These are phyloP conservation scores for Pseudohyphozyma bogoriensis DNA, from an alignment of 768 basidiomycete species.

Conservation along the genomic window DNA sequence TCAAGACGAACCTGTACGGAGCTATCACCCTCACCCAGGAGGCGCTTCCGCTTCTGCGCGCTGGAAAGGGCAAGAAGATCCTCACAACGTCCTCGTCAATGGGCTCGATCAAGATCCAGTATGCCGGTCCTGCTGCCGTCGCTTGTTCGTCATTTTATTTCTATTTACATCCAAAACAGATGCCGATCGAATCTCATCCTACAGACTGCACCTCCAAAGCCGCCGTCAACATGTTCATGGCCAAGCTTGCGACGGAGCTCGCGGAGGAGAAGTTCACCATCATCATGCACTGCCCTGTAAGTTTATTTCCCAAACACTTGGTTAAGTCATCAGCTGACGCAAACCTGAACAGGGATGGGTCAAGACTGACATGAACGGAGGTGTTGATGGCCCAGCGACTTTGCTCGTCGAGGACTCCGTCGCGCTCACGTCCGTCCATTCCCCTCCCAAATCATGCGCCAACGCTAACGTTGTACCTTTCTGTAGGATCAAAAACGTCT, in stretches of 20 bases:
- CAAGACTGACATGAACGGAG: conserved; percentile 4
- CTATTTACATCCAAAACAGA: not conserved
- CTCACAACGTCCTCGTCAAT: conserved; percentile 5
- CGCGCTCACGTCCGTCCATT: conserved; percentile 2
- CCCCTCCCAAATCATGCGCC: too few species aligned
- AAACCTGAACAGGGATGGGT: too few species aligned
- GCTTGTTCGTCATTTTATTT: not conserved
- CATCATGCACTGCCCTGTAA: conserved; percentile 4
- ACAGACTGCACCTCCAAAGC: conserved; percentile 22
- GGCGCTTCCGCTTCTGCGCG: conserved; percentile 41
- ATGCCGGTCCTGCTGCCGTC: not conserved
- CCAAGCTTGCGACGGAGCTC: conserved; percentile 18
- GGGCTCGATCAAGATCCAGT: not conserved
- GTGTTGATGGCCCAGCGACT: conserved; percentile 1
- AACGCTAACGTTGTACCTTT: not conserved
- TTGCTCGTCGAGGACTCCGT: conserved; percentile 7
- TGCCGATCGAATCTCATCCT: not conserved
- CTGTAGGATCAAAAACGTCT: conserved; percentile 15
- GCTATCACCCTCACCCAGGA: conserved; percentile 39
- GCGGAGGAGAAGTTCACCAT: conserved; percentile 14
- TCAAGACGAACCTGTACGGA: conserved; percentile 38
- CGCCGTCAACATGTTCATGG: conserved; percentile 20
- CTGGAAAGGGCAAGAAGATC: conserved; percentile 16
- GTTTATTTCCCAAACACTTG: too few species aligned
- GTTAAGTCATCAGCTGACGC: too few species aligned